phyloP scores from a whole-genome alignment of 305 asterid species.

The Solanum hybrid region DNA sequence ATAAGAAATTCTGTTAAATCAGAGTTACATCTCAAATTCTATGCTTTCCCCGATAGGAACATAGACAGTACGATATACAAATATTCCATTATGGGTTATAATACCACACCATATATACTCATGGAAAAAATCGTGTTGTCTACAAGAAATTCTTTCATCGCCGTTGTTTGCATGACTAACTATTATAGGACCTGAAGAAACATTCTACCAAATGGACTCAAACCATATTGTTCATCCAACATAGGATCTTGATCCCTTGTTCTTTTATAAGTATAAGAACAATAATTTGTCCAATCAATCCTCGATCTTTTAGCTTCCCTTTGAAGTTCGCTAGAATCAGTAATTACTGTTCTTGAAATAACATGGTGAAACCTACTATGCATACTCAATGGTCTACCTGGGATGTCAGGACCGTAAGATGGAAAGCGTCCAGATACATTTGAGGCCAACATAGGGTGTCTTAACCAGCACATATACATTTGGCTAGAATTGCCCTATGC shows the following conservation, averaged over 20 bases:
- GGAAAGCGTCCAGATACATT: too few species aligned
- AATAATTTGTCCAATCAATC: neutral
- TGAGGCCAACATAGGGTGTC: neutral
- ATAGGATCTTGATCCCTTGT: neutral
- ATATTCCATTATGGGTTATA: neutral
- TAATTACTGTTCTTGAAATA: neutral
- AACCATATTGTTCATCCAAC: neutral
- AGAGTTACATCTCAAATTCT: neutral
- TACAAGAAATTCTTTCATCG: neutral
- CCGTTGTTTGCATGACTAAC: neutral
- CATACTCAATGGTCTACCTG: neutral
- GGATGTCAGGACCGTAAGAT: neutral
- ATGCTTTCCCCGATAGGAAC: neutral
- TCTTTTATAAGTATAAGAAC: neutral
- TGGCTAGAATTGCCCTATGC: too few species aligned
- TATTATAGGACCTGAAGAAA: neutral
- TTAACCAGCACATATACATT: neutral
- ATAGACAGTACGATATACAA: too few species aligned
- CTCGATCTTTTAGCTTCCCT: neutral
- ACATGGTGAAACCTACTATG: neutral
- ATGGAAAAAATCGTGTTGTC: neutral
- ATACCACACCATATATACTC: neutral
- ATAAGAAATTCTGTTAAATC: too few species aligned
- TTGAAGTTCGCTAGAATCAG: neutral
- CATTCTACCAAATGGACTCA: neutral